A percentile compares a stretch with the other conserved stretches of the same genome.
Conservation (phyloP, 2,329 filamentous ascomycete genomes). For the Didymella glomerata region DNA sequence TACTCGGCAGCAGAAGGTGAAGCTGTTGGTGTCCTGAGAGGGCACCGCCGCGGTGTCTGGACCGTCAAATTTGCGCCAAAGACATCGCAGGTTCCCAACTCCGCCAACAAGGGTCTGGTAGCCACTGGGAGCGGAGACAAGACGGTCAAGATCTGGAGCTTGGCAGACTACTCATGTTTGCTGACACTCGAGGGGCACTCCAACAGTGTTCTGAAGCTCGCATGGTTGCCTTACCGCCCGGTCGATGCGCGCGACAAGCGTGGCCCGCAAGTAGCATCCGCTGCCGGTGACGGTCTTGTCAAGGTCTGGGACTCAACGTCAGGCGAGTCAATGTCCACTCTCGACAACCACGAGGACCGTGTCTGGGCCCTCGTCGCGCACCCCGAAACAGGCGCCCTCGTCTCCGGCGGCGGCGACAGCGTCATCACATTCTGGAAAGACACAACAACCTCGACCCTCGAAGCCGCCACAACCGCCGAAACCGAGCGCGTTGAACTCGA, state of each 20-base stretch:
- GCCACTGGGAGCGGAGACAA: slow-evolving; percentile 95
- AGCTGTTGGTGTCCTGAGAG: slow-evolving; percentile 86
- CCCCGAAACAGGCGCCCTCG: slow-evolving; percentile 69
- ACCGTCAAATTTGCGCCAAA: slow-evolving; percentile 88
- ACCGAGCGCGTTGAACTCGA: slow-evolving; percentile 89
- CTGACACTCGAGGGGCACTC: slow-evolving; percentile 96
- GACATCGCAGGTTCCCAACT: slow-evolving; percentile 68
- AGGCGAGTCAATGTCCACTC: slow-evolving; percentile 84
- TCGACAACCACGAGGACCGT: slow-evolving; percentile 96
- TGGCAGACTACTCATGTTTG: slow-evolving; percentile 90
- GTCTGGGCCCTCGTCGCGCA: slow-evolving; percentile 89
- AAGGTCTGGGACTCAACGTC: slow-evolving; percentile 93
- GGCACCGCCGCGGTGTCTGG: slow-evolving; percentile 96
- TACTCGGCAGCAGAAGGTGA: slow-evolving; percentile 93
- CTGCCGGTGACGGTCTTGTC: slow-evolving; percentile 91
- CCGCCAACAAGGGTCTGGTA: slow-evolving; percentile 78
- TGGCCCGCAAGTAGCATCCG: slow-evolving; percentile 78
- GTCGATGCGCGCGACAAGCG: slow-evolving; percentile 59
- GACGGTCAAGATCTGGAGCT: slow-evolving; percentile 92
- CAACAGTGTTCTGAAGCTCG: slow-evolving; percentile 91
- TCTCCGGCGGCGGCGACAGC: slow-evolving; percentile 91
- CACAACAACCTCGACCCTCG: slow-evolving; percentile 81
- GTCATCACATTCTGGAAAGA: slow-evolving; percentile 96
- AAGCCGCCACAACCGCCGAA: slow-evolving; percentile 75
- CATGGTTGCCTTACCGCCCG: slow-evolving; percentile 73